A percentile compares a stretch with the other conserved stretches of the same genome.
These are phyloP conservation scores for Thyridium curvatum DNA, from an alignment of 2,329 filamentous ascomycete species.

Conservation along the genomic window DNA sequence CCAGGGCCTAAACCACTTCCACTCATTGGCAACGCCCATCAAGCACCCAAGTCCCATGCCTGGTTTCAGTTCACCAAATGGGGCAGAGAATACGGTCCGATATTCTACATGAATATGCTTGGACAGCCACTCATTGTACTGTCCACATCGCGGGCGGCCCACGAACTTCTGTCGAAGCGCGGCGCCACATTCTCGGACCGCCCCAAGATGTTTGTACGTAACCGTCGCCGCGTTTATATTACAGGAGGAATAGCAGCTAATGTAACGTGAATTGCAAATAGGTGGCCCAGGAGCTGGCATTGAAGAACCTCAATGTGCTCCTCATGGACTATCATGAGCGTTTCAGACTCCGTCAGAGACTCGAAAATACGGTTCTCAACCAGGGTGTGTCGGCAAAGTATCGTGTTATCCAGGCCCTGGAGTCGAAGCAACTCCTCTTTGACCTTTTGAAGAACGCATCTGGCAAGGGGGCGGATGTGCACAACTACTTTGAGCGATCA, in stretches of 20 bases:
- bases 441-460: background rate
- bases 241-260: background rate
- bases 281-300: background rate
- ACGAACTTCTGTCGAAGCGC: constrained; percentile 10
- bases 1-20: constrained; percentile 10
- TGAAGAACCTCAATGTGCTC: background rate
- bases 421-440: background rate
- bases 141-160: constrained; percentile 5
- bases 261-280: background rate
- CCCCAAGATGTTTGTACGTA: constrained; percentile 3
- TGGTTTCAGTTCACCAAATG: constrained; percentile 12
- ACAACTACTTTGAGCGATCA: background rate
- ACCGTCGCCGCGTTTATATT: background rate
- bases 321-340: background rate
- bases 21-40: constrained; percentile 13
- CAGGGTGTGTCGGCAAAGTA: background rate
- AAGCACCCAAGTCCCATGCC: constrained; percentile 6
- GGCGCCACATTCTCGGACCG: constrained; percentile 12
- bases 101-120: constrained; percentile 11
- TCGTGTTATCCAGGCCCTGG: background rate
- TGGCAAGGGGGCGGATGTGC: background rate
- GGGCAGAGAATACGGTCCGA: constrained; percentile 10
- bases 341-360: background rate
- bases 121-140: constrained; percentile 13
- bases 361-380: background rate